phyloP scores from a whole-genome alignment of 257 asterid species.

The Striga asiatica region DNA sequence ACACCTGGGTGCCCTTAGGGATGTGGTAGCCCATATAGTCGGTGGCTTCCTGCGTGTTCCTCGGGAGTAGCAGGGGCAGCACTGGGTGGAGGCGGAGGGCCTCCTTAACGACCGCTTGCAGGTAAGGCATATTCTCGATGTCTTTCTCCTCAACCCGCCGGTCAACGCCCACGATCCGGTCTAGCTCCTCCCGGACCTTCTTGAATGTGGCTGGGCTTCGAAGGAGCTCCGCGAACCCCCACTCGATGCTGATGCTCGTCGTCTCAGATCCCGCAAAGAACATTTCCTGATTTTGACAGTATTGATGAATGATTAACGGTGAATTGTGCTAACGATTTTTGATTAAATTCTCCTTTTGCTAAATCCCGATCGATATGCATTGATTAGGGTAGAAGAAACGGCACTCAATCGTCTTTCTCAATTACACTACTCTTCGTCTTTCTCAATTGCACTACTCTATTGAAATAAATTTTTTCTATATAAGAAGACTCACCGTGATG shows the following conservation, averaged over 20 bases:
- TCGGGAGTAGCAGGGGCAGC: slow-evolving; percentile 39
- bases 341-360: too few species aligned
- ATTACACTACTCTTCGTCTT: too few species aligned
- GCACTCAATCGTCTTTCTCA: too few species aligned
- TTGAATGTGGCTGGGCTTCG: slow-evolving; percentile 34
- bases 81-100: slow-evolving; percentile 44
- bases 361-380: too few species aligned
- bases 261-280: slow-evolving; percentile 48
- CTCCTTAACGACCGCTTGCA: slow-evolving; percentile 51
- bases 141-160: slow-evolving; percentile 36
- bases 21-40: slow-evolving; percentile 35
- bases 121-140: slow-evolving; percentile 36
- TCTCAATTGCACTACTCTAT: too few species aligned
- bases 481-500: slow-evolving; percentile 29
- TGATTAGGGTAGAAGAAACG: too few species aligned
- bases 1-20: slow-evolving; percentile 39
- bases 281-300: slow-evolving; percentile 45
- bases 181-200: slow-evolving; percentile 35
- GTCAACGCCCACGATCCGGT: slow-evolving; percentile 18
- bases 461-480: too few species aligned
- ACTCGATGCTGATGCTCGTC: slow-evolving; percentile 41
- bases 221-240: slow-evolving; percentile 49
- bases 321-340: too few species aligned
- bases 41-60: slow-evolving; percentile 36
- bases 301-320: background rate